Base-by-base conservation (phyloP, 306 rosid species). In the Inga laurina region DNA sequence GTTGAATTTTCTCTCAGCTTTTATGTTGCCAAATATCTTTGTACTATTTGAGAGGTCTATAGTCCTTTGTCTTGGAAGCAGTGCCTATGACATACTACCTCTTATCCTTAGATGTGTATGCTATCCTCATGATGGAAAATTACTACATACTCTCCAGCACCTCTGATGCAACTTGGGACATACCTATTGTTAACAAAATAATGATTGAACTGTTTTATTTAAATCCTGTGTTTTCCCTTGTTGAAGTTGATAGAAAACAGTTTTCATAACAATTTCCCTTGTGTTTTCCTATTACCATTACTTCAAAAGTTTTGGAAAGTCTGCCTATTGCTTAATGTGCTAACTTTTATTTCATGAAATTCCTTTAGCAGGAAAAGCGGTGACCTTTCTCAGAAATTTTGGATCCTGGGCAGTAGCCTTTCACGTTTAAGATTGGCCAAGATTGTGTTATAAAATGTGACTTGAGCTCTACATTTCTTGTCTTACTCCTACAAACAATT, bases 371-470 rank as follows among this genome's bases (percentile, higher is more conserved):
- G 99, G 99, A 95, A 95, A 84, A 87, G 90, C 82, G 87, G 94
- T 44, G 91, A 95, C 75, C 91, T 95, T n/a, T 88, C 91, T 81
- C 91, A 89, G 87, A 93, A 93, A 71, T 95, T 95, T 84, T 93
- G 90, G 99, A 95, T 77, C 92, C 98, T 48, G 99, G 97, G 52
- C 94, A 95, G 87, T 39, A 71, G 30, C 98, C 98, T 39, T 95
- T 92, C 82, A 41, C 87, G n/a, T 95, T 95, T 88, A 89, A 91
- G 74, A 92, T 95, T 22, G 99, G 99, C 24, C 92, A 84, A 81
- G 98, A 98, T 32, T 74, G 90, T 84, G 99, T 95, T 54, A 95
- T 95, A 81, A 95, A 95, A 91, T 96, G 95, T 91, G 27, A 69
- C 70, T 61, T 37, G 14, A 22, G 9, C 54, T 5, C 14, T 79